Evolutionary conservation across 371 early-diverging fungal genomes (phyloP).

Genomic region (Circinella minor): DNA sequence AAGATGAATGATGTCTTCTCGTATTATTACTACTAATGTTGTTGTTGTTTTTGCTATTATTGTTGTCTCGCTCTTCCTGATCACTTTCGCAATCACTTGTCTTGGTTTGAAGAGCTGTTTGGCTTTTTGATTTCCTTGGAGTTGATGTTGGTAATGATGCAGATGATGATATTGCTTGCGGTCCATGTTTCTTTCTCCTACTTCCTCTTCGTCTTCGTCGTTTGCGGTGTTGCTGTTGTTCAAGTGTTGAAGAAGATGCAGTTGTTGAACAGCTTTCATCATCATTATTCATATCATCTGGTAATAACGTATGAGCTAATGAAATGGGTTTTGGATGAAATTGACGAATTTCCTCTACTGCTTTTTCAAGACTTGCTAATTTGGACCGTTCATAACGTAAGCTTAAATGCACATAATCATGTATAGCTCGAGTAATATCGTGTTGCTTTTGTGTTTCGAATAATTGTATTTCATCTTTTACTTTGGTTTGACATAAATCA

Average conservation of each 20-base stretch:
- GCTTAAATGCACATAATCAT: slow-evolving; percentile 52
- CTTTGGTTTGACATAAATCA: slow-evolving; percentile 50
- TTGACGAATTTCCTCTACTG: slow-evolving; percentile 48
- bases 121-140: slow-evolving; percentile 6
- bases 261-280: slow-evolving; percentile 14
- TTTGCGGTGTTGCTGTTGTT: background rate
- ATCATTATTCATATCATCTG: slow-evolving; percentile 11
- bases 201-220: slow-evolving; percentile 29
- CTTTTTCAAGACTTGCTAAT: slow-evolving; percentile 52
- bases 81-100: slow-evolving; percentile 18
- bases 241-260: slow-evolving; percentile 19
- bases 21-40: too few relatives aligned
- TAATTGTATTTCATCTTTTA: slow-evolving; percentile 55
- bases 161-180: slow-evolving; percentile 38
- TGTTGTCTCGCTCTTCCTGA: slow-evolving; percentile 11
- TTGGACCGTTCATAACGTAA: slow-evolving; percentile 56
- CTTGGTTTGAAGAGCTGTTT: slow-evolving; percentile 13
- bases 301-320: slow-evolving; percentile 12
- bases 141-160: slow-evolving; percentile 51
- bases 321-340: slow-evolving; percentile 21
- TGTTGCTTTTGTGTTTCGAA: slow-evolving; percentile 57
- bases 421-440: slow-evolving; percentile 49
- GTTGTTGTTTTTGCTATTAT: too few relatives aligned
- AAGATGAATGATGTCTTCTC: background rate
- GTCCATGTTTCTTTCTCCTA: slow-evolving; percentile 21